phyloP scores from a whole-genome alignment of 306 rosid genomes.

The Abrus pulchellus region DNA sequence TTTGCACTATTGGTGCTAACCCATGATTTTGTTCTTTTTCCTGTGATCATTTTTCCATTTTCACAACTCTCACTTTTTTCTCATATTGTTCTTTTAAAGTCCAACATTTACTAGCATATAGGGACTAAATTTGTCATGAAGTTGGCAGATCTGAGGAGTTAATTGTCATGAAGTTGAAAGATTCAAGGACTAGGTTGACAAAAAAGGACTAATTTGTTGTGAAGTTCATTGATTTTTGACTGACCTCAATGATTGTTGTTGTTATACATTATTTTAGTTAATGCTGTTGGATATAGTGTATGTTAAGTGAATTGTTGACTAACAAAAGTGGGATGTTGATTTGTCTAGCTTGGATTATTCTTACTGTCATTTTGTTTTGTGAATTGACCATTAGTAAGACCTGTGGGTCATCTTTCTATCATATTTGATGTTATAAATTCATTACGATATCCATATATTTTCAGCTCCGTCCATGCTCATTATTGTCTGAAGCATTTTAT shows the following conservation, averaged over 20 bases:
- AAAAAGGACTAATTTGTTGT: too few species aligned
- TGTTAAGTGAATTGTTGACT: constrained; percentile 11
- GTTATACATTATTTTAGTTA: background rate
- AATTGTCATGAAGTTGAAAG: too few species aligned
- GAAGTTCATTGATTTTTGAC: too few species aligned
- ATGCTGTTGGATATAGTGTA: constrained; percentile 2
- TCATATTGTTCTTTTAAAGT: too few species aligned
- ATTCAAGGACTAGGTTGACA: too few species aligned
- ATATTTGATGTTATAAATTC: background rate
- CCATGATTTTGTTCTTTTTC: too few species aligned
- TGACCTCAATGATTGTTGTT: background rate
- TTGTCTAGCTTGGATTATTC: constrained; percentile 27
- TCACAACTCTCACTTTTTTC: too few species aligned
- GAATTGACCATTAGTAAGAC: constrained; percentile 26
- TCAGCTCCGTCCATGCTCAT: background rate
- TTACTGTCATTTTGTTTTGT: background rate
- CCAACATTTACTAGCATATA: too few species aligned
- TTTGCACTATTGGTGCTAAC: too few species aligned
- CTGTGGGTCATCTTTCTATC: background rate
- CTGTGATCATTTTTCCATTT: too few species aligned
- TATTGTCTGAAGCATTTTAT: background rate
- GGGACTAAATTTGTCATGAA: too few species aligned
- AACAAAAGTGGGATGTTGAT: constrained; percentile 21
- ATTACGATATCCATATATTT: background rate
- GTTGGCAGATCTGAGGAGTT: too few species aligned